phyloP scores from a whole-genome alignment of 1,284 basidiomycete genomes.

The Thecaphora thlaspeos region DNA sequence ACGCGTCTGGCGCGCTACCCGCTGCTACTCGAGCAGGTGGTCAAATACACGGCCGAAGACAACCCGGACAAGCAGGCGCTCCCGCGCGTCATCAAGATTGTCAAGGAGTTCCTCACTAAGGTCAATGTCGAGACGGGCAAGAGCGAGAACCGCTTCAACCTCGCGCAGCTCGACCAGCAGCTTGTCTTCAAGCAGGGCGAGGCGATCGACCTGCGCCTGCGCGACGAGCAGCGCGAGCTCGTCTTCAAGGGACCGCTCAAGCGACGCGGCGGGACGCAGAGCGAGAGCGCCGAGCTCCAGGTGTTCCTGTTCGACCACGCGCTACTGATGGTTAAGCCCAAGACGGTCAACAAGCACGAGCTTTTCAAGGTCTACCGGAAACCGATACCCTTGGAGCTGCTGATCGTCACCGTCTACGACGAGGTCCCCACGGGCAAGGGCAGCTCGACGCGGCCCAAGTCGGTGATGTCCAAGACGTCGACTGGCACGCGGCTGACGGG shows the following conservation, averaged over 20 bases:
- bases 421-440: constrained; percentile 61
- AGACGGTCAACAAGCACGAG: constrained; percentile 80
- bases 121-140: constrained; percentile 91
- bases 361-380: constrained; percentile 90
- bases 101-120: constrained; percentile 79
- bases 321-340: constrained; percentile 89
- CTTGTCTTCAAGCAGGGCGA: constrained; percentile 81
- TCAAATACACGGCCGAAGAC: constrained; percentile 89
- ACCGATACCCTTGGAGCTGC: constrained; percentile 94
- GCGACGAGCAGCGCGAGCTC: constrained; percentile 83
- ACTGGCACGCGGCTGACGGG: constrained; percentile 52
- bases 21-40: constrained; percentile 83
- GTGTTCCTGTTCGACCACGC: constrained; percentile 98
- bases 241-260: constrained; percentile 92
- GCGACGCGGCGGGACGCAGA: constrained; percentile 71
- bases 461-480: constrained; percentile 61
- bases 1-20: constrained; percentile 95
- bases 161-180: constrained; percentile 84
- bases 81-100: constrained; percentile 74
- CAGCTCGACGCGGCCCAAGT: constrained; percentile 58
- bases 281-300: constrained; percentile 81
- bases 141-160: constrained; percentile 88
- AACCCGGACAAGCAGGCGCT: constrained; percentile 80
- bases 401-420: constrained; percentile 79
- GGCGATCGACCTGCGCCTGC: constrained; percentile 79